Evolutionary conservation across 768 basidiomycete genomes (phyloP).

Genomic region (Psilocybe cyanescens): DNA sequence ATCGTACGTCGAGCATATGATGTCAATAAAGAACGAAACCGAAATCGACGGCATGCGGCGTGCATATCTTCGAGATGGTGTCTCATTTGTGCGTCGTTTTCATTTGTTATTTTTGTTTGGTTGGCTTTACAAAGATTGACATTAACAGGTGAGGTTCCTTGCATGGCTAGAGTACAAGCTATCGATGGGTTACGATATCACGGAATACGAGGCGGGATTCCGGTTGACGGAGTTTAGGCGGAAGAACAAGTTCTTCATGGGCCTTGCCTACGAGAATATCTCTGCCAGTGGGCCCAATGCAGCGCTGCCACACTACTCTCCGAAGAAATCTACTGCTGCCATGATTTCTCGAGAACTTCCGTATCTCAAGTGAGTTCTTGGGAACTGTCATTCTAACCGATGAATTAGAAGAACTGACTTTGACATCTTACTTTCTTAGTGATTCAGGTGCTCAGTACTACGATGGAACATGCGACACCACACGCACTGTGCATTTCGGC

Average conservation of each 20-base stretch:
- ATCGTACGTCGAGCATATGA: conserved; percentile 73
- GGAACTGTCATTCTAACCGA: conserved; percentile 8
- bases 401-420: not conserved
- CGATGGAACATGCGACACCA: conserved; percentile 90
- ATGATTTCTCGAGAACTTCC: conserved; percentile 80
- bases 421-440: conserved; percentile 40
- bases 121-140: conserved; percentile 7
- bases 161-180: conserved; percentile 91
- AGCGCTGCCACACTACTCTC: conserved; percentile 92
- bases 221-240: conserved; percentile 78
- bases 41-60: conserved; percentile 83
- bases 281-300: conserved; percentile 91
- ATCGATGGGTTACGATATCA: conserved; percentile 76
- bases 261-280: conserved; percentile 89
- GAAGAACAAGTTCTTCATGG: conserved; percentile 75
- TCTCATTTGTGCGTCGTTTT: conserved; percentile 65
- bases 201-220: conserved; percentile 91
- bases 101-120: conserved; percentile 9
- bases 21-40: conserved; percentile 86
- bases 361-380: conserved; percentile 78
- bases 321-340: conserved; percentile 66
- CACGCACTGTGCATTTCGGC: conserved; percentile 85
- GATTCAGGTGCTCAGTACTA: conserved; percentile 91
- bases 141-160: conserved; percentile 70
- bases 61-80: conserved; percentile 92